Evolutionary conservation across 1,284 basidiomycete genomes (phyloP).

Genomic region (Erythrobasidium hasegawianum): DNA sequence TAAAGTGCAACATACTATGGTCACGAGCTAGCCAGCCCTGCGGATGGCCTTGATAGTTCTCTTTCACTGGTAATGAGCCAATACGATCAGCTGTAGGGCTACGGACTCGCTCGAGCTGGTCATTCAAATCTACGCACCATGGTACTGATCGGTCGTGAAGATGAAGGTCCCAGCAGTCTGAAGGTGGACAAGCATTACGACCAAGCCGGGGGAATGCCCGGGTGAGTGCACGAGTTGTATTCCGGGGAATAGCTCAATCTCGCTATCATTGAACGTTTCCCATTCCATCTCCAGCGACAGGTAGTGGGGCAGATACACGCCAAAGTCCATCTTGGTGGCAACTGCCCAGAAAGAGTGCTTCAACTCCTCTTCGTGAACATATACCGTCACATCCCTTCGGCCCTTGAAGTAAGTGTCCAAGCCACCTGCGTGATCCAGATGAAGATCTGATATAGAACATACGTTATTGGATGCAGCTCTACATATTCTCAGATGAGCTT

Average conservation of each 20-base stretch:
- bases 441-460: constrained; percentile 3
- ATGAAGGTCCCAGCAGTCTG: constrained; percentile 14
- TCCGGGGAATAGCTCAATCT: constrained; percentile 44
- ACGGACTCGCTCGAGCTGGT: no score
- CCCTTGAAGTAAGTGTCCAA: constrained; percentile 42
- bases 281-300: constrained; percentile 18
- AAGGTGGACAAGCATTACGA: constrained; percentile 39
- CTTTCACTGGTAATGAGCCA: neutral
- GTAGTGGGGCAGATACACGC: constrained; percentile 27
- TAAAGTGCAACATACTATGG: no score
- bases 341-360: constrained; percentile 44
- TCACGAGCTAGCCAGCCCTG: constrained; percentile 37
- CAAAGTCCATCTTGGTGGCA: constrained; percentile 37
- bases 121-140: constrained; percentile 18
- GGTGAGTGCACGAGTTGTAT: constrained; percentile 46
- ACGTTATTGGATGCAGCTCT: no score
- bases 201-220: constrained; percentile 46
- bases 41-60: constrained; percentile 8
- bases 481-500: no score
- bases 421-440: constrained; percentile 46
- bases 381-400: constrained; percentile 43
- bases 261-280: constrained; percentile 29
- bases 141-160: constrained; percentile 34
- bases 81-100: no score
- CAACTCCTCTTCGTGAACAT: constrained; percentile 46